Percentiles rank a stretch among this genome's conserved stretches.
Evolutionary conservation across 768 basidiomycete genomes (phyloP).

Genomic region (Mycena latifolia): DNA sequence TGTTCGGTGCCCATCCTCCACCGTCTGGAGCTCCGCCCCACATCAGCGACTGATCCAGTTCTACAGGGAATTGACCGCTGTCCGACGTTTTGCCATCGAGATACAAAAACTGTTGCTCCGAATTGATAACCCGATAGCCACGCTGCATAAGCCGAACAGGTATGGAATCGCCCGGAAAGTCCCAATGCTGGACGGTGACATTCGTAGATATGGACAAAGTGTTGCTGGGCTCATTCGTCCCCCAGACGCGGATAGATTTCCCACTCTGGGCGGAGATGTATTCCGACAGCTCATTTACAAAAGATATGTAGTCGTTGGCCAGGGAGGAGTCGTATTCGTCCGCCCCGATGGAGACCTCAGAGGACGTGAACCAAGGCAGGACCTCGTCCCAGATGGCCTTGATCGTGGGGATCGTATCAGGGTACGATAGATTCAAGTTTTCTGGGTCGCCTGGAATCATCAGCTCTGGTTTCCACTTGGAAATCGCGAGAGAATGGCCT

Average conservation of each 20-base stretch:
- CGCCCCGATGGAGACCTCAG: slow-evolving; percentile 60
- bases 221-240: slow-evolving; percentile 54
- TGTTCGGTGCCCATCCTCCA: slow-evolving; percentile 51
- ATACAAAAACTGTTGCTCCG: slow-evolving; percentile 50
- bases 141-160: slow-evolving; percentile 47
- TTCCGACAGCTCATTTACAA: slow-evolving; percentile 56
- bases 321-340: slow-evolving; percentile 55
- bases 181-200: slow-evolving; percentile 61
- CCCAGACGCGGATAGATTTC: slow-evolving; percentile 58
- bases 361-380: slow-evolving; percentile 52
- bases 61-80: slow-evolving; percentile 47
- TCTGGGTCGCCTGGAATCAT: slow-evolving; percentile 48
- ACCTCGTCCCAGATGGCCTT: slow-evolving; percentile 57
- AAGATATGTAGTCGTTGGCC: slow-evolving; percentile 56
- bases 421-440: slow-evolving; percentile 52
- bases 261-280: slow-evolving; percentile 47
- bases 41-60: slow-evolving; percentile 44
- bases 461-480: slow-evolving; percentile 60
- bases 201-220: slow-evolving; percentile 50
- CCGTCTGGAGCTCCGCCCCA: slow-evolving; percentile 46
- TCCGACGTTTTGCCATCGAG: slow-evolving; percentile 51
- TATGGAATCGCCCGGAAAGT: slow-evolving; percentile 47
- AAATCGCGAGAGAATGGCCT: slow-evolving; percentile 57
- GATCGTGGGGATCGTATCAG: slow-evolving; percentile 56
- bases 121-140: slow-evolving; percentile 54